Percentiles rank a stretch among this genome's conserved stretches.
Evolutionary conservation across 2,329 filamentous ascomycete species (phyloP).

Genomic region (Phialocephala subalpina): DNA sequence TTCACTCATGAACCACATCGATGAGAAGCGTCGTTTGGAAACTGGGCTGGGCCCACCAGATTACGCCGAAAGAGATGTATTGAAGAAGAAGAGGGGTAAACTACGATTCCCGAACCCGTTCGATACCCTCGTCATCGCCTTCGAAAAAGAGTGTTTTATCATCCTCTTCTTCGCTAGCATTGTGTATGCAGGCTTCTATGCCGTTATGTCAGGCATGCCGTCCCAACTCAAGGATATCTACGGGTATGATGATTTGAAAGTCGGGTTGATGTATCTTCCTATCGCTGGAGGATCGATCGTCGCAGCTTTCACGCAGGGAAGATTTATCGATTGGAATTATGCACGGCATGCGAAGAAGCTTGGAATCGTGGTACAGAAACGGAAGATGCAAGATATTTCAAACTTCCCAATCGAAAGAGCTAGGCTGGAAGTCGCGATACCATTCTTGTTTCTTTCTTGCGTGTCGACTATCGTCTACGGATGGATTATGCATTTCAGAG

Average conservation of each 20-base stretch:
- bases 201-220: conserved; percentile 56
- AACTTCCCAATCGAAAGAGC: conserved; percentile 43
- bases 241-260: conserved; percentile 30
- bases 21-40: conserved; percentile 27
- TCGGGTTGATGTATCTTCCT: conserved; percentile 44
- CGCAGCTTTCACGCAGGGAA: conserved; percentile 60
- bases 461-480: conserved; percentile 39
- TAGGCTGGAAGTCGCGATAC: conserved; percentile 61
- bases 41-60: conserved; percentile 18
- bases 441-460: conserved; percentile 49
- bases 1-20: conserved; percentile 54
- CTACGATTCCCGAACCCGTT: conserved; percentile 49
- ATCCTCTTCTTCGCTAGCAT: conserved; percentile 51
- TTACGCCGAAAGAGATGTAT: conserved; percentile 36
- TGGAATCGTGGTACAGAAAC: conserved; percentile 64
- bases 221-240: conserved; percentile 46
- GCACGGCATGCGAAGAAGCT: conserved; percentile 66
- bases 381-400: conserved; percentile 48
- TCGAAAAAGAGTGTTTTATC: background rate
- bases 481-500: conserved; percentile 44
- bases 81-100: conserved; percentile 44
- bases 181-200: conserved; percentile 62
- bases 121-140: conserved; percentile 36
- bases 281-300: conserved; percentile 54
- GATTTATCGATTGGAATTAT: conserved; percentile 70